phyloP scores from a whole-genome alignment of 495 filamentous ascomycete species.

The Xylaria nigripes region DNA sequence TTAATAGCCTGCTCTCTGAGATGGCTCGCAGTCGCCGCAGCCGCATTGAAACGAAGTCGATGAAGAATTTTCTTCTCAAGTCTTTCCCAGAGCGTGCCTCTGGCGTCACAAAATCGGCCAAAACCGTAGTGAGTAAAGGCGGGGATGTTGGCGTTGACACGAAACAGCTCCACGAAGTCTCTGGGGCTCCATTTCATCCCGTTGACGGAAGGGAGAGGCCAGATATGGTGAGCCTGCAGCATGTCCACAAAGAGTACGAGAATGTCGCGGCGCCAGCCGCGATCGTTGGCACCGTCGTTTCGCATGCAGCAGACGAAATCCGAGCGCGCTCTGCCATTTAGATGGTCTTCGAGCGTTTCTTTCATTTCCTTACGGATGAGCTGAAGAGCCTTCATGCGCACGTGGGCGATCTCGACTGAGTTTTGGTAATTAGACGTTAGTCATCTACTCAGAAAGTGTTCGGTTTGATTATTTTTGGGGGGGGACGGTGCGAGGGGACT shows the following conservation, averaged over 20 bases:
- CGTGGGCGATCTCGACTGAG: slow-evolving; percentile 2
- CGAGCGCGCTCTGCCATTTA: not conserved
- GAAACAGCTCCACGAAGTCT: slow-evolving; percentile 1
- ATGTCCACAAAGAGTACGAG: not conserved
- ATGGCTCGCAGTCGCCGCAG: not conserved
- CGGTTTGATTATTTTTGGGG: not conserved
- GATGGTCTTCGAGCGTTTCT: slow-evolving; percentile 2
- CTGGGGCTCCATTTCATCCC: not conserved
- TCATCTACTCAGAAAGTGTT: not conserved
- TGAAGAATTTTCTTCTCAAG: not conserved
- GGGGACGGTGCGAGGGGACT: not conserved
- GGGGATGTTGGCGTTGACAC: slow-evolving; percentile 5
- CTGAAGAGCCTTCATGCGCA: slow-evolving; percentile 1
- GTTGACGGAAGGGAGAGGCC: not conserved
- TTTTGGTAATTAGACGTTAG: not conserved
- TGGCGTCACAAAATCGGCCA: not conserved
- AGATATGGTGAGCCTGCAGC: not conserved
- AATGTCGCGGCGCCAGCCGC: not conserved
- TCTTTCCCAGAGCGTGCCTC: slow-evolving; percentile 2
- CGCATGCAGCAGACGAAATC: not conserved
- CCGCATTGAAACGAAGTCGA: not conserved
- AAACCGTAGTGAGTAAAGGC: not conserved
- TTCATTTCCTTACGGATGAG: not conserved
- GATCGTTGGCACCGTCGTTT: not conserved
- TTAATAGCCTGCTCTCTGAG: not conserved